Conservation (phyloP, 805 yeast species). For the Candida mattraensis region DNA sequence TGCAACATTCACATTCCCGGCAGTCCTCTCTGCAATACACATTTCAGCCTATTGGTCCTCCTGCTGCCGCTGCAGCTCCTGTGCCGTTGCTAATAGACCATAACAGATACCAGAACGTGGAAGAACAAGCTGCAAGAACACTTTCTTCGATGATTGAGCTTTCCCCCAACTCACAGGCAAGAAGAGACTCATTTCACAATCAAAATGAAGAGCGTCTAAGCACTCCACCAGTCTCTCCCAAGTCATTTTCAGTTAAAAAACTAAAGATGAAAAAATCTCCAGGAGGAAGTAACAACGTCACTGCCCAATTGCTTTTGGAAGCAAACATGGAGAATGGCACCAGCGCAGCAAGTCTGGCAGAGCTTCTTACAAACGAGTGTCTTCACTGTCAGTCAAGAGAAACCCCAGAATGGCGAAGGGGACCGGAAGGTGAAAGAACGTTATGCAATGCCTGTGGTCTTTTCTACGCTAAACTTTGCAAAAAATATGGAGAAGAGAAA, state of each 20-base stretch:
- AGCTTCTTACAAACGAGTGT: constrained; percentile 17
- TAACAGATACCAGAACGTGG: constrained; percentile 19
- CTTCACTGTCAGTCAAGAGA: constrained; percentile 48
- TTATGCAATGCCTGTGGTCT: constrained; percentile 84
- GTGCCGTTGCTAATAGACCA: constrained; percentile 5
- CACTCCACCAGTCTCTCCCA: constrained; percentile 27
- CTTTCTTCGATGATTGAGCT: constrained; percentile 27
- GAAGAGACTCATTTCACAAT: constrained; percentile 4
- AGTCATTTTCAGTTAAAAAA: constrained; percentile 21
- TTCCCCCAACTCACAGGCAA: constrained; percentile 5
- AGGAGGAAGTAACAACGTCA: constrained; percentile 1
- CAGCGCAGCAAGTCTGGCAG: not conserved
- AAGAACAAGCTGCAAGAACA: constrained; percentile 31
- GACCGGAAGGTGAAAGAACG: constrained; percentile 75
- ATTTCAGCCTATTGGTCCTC: constrained; percentile 4
- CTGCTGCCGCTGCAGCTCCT: constrained; percentile 4
- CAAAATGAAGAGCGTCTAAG: constrained; percentile 16
- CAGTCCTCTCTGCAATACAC: constrained; percentile 8
- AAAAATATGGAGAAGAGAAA: constrained; percentile 52
- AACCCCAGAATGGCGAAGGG: constrained; percentile 85
- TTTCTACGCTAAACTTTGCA: constrained; percentile 65
- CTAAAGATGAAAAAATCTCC: constrained; percentile 21
- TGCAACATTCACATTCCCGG: constrained; percentile 4
- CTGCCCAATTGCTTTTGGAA: constrained; percentile 7
- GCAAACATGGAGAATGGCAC: constrained; percentile 4